phyloP scores from a whole-genome alignment of 495 filamentous ascomycete species.

The Neurospora sp. region DNA sequence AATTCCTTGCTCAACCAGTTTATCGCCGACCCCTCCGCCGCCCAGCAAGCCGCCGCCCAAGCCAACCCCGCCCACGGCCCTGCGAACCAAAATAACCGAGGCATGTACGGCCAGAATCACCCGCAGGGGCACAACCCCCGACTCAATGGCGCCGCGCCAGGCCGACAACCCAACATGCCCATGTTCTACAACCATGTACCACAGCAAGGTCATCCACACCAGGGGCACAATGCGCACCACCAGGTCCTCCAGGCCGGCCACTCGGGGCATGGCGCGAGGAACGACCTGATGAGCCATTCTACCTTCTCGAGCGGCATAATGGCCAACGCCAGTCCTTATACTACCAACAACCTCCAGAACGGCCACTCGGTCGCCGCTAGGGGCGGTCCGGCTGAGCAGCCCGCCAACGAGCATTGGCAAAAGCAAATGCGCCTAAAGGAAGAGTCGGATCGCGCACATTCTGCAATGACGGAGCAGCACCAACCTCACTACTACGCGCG shows the following conservation, averaged over 20 bases:
- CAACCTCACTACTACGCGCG: constrained; percentile 46
- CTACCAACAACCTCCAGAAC: constrained; percentile 63
- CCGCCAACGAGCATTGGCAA: constrained; percentile 71
- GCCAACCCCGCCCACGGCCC: constrained; percentile 53
- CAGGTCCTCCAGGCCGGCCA: constrained; percentile 65
- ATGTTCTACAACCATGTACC: constrained; percentile 65
- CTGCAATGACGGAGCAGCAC: constrained; percentile 51
- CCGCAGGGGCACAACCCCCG: constrained; percentile 72
- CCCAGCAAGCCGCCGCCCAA: constrained; percentile 39
- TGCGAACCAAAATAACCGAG: constrained; percentile 55
- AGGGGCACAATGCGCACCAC: constrained; percentile 66
- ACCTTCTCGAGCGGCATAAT: constrained; percentile 67
- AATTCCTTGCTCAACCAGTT: constrained; percentile 24
- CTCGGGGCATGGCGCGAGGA: constrained; percentile 43
- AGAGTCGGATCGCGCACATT: constrained; percentile 56
- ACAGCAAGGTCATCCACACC: constrained; percentile 54
- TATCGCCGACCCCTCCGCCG: constrained; percentile 11
- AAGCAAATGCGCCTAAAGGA: constrained; percentile 72
- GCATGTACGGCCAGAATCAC: constrained; percentile 75
- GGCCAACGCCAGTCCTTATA: constrained; percentile 65
- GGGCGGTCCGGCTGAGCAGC: constrained; percentile 30
- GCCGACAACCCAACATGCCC: constrained; percentile 36
- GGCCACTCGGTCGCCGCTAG: constrained; percentile 44
- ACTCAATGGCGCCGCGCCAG: constrained; percentile 41
- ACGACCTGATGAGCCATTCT: constrained; percentile 55